Percentiles rank a stretch among this genome's conserved stretches.
phyloP scores from a whole-genome alignment of 192 early-diverging fungal genomes.

The Linnemannia exigua region DNA sequence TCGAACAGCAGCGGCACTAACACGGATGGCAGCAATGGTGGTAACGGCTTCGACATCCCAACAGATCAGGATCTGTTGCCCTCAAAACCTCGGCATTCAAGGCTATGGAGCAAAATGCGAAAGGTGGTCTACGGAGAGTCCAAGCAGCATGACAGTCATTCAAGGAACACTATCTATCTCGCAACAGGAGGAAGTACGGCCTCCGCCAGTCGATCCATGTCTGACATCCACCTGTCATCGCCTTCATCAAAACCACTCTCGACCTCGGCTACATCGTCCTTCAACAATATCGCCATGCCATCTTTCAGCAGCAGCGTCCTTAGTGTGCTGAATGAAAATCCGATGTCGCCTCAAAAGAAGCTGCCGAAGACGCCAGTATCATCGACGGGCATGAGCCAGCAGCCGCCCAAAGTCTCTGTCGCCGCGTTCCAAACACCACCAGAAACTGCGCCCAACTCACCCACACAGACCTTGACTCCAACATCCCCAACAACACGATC shows the following conservation, averaged over 20 bases:
- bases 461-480: neutral
- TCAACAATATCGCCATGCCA: constrained; percentile 29
- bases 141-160: neutral
- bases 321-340: constrained; percentile 45
- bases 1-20: neutral
- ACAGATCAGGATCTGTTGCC: neutral
- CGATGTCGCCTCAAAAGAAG: constrained; percentile 15
- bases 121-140: constrained; percentile 35
- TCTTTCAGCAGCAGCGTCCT: constrained; percentile 49
- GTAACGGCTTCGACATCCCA: neutral
- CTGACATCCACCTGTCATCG: constrained; percentile 18
- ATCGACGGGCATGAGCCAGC: neutral
- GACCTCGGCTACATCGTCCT: constrained; percentile 28
- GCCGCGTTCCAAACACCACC: constrained; percentile 42
- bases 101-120: constrained; percentile 36
- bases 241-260: constrained; percentile 16
- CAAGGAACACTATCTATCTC: constrained; percentile 32
- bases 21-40: no score
- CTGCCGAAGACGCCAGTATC: neutral
- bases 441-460: constrained; percentile 43
- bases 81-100: constrained; percentile 11
- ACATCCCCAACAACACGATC: constrained; percentile 8
- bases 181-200: neutral
- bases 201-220: constrained; percentile 13
- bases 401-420: neutral